Conservation (phyloP, 345 rosid species). For the Syzygium oleosum region DNA sequence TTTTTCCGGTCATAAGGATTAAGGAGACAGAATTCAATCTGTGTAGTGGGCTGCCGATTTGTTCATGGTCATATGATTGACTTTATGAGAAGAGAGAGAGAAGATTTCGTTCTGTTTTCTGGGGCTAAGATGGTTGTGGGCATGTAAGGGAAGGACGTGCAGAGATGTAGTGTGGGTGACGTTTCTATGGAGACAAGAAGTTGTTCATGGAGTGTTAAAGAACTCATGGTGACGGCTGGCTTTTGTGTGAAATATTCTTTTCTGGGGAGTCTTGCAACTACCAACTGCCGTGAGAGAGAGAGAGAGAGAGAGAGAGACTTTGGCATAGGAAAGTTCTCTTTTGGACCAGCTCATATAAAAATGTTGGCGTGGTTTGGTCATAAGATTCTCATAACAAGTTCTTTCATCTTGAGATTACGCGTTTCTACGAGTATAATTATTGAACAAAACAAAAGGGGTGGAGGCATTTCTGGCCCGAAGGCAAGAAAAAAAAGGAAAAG, state of each 20-base stretch:
- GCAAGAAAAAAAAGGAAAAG: neutral
- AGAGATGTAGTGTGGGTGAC: slow-evolving; percentile 10
- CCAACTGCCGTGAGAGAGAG: neutral
- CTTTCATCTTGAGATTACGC: neutral
- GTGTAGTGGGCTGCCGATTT: neutral
- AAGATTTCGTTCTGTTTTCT: neutral
- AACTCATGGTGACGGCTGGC: neutral
- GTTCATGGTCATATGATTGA: neutral
- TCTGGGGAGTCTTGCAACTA: neutral
- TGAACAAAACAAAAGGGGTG: neutral
- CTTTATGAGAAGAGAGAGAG: neutral
- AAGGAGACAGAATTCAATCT: neutral
- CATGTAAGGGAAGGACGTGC: slow-evolving; percentile 30
- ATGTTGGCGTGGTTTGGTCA: neutral
- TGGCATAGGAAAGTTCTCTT: neutral
- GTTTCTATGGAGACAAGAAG: neutral
- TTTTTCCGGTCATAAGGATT: neutral
- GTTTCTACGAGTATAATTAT: neutral
- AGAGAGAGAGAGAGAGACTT: neutral
- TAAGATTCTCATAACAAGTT: neutral
- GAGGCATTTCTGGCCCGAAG: neutral
- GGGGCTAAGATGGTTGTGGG: neutral
- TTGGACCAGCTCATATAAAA: neutral
- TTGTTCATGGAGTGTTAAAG: neutral
- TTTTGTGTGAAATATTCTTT: neutral